Evolutionary conservation across 441 rosid genomes (phyloP).

Genomic region (Corymbia calophylla): DNA sequence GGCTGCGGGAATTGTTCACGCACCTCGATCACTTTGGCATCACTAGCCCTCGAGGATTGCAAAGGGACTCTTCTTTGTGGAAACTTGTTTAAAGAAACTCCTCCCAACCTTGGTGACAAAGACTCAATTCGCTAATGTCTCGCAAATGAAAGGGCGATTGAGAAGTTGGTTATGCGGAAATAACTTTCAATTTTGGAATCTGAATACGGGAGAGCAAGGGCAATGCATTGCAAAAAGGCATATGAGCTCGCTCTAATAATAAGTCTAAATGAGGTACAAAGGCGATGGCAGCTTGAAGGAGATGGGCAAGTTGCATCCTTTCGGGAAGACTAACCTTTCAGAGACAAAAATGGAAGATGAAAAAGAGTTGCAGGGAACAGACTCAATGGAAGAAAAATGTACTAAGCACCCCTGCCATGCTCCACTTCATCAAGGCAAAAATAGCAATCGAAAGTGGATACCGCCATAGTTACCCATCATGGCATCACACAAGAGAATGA

Average conservation of each 20-base stretch:
- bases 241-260: neutral
- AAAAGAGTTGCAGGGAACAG: neutral
- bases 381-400: neutral
- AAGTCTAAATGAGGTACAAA: neutral
- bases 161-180: neutral
- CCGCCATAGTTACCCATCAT: neutral
- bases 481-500: neutral
- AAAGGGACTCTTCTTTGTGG: neutral
- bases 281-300: neutral
- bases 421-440: neutral
- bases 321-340: neutral
- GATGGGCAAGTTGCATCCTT: neutral
- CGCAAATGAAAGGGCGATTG: neutral
- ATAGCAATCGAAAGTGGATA: neutral
- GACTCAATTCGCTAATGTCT: neutral
- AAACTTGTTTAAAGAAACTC: neutral
- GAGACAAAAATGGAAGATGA: neutral
- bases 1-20: neutral
- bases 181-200: neutral
- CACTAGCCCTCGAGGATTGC: neutral
- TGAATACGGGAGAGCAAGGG: neutral
- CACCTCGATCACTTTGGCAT: neutral
- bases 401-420: neutral
- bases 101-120: neutral
- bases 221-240: neutral